Conservation (phyloP, 495 filamentous ascomycete genomes). For the Aspergillus cristatus region DNA sequence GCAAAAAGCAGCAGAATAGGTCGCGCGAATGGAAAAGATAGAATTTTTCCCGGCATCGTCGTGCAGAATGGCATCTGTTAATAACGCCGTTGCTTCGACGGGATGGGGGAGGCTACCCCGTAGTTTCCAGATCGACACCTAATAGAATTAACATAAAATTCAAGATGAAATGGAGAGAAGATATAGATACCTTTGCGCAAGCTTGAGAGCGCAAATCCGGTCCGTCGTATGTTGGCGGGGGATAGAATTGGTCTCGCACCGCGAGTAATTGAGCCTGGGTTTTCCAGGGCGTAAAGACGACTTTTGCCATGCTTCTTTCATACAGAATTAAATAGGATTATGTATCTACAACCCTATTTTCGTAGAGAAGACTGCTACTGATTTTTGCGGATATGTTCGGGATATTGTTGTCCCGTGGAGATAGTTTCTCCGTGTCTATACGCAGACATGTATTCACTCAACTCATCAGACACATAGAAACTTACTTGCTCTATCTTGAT, state of each 20-base stretch:
- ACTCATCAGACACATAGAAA: too few species aligned
- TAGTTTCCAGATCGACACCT: slow-evolving; percentile 33
- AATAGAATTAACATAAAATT: slow-evolving; percentile 1
- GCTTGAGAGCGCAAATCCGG: slow-evolving; percentile 33
- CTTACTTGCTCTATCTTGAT: too few species aligned
- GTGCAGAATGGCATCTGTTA: slow-evolving; percentile 63
- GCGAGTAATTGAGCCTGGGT: slow-evolving; percentile 51
- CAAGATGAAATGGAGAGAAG: background rate
- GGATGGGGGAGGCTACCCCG: slow-evolving; percentile 72
- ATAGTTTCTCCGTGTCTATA: too few species aligned
- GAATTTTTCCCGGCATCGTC: slow-evolving; percentile 47
- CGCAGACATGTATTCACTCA: too few species aligned
- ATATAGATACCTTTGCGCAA: slow-evolving; percentile 38
- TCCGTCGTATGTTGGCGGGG: slow-evolving; percentile 25
- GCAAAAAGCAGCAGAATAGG: slow-evolving; percentile 52
- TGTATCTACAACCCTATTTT: too few species aligned
- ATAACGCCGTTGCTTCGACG: slow-evolving; percentile 70
- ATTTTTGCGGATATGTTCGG: slow-evolving; percentile 7
- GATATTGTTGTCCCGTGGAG: slow-evolving; percentile 7
- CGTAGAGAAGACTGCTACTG: background rate
- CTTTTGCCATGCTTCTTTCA: slow-evolving; percentile 58
- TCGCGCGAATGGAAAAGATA: slow-evolving; percentile 45
- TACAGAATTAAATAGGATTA: too few species aligned
- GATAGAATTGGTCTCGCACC: slow-evolving; percentile 61
- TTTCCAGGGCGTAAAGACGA: slow-evolving; percentile 76